Evolutionary conservation across 2,329 filamentous ascomycete genomes (phyloP).

Genomic region (Bipolaris bicolor): DNA sequence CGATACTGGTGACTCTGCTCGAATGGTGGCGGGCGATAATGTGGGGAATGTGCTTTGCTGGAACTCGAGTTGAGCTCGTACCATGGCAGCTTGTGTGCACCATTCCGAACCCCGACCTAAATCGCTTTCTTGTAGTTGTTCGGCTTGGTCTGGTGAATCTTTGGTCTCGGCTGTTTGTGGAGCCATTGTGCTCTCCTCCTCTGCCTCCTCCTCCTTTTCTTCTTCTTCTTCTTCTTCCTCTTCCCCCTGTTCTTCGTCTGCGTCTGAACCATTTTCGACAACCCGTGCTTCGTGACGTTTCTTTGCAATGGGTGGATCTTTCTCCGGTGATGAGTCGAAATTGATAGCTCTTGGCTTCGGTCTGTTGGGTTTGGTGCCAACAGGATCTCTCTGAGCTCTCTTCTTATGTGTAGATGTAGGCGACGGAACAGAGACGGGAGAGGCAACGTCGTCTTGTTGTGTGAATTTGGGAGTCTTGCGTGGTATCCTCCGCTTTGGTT

Average conservation of each 20-base stretch:
- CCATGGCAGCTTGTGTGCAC: constrained; percentile 47
- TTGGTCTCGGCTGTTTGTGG: neutral
- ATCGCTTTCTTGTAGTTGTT: constrained; percentile 7
- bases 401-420: neutral
- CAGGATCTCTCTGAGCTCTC: constrained; percentile 15
- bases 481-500: neutral
- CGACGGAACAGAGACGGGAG: neutral
- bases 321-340: constrained; percentile 35
- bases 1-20: constrained; percentile 26
- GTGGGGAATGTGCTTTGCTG: constrained; percentile 37
- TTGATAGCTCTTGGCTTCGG: constrained; percentile 28
- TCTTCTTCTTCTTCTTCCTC: too few relatives aligned
- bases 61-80: constrained; percentile 42
- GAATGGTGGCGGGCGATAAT: constrained; percentile 18
- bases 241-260: neutral
- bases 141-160: neutral
- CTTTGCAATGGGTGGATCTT: neutral
- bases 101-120: constrained; percentile 33
- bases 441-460: neutral
- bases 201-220: neutral
- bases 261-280: neutral
- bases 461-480: neutral
- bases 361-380: constrained; percentile 11
- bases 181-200: neutral
- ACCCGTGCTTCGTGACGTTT: neutral